These are phyloP conservation scores for Ophiocordyceps camponoti-leonardi DNA, from an alignment of 2,329 filamentous ascomycete species.

Conservation along the genomic window DNA sequence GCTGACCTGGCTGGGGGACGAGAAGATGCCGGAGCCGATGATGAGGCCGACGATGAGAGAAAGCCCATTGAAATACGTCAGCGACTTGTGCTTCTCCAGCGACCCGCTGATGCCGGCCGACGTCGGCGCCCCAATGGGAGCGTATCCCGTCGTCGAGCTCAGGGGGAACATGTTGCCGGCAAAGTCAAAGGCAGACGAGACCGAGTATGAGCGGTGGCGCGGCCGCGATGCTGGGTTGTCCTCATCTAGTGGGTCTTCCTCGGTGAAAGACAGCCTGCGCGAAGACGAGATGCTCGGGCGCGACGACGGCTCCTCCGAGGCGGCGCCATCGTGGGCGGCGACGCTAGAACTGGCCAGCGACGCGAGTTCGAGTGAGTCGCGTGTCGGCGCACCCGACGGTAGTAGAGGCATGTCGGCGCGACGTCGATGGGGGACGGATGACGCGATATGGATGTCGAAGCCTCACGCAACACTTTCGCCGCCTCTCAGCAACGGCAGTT, in stretches of 20 bases:
- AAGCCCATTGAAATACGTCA: slow-evolving; percentile 88
- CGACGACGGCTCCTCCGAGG: slow-evolving; percentile 45
- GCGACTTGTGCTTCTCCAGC: slow-evolving; percentile 84
- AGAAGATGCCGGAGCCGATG: slow-evolving; percentile 94
- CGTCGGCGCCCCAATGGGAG: slow-evolving; percentile 65
- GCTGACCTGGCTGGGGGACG: slow-evolving; percentile 84
- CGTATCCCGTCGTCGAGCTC: slow-evolving; percentile 72
- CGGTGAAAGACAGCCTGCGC: slow-evolving; percentile 64
- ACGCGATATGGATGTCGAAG: not conserved
- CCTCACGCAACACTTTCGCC: not conserved
- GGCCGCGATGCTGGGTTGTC: slow-evolving; percentile 31
- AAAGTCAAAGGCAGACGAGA: slow-evolving; percentile 91
- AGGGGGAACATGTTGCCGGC: slow-evolving; percentile 84
- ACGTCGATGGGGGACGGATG: not conserved
- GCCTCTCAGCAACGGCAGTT: slow-evolving; percentile 7
- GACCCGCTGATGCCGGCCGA: slow-evolving; percentile 39
- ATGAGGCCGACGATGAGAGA: slow-evolving; percentile 84
- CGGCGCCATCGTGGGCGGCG: slow-evolving; percentile 32
- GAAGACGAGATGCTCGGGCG: slow-evolving; percentile 85
- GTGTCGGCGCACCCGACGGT: slow-evolving; percentile 29
- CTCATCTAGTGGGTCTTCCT: slow-evolving; percentile 57
- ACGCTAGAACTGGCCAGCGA: slow-evolving; percentile 74
- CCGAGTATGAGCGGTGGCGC: slow-evolving; percentile 55
- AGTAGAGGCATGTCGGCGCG: slow-evolving; percentile 16
- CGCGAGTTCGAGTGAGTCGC: slow-evolving; percentile 92